Percentiles rank a stretch among this genome's conserved stretches.
Evolutionary conservation across 352 stramenopile genomes (phyloP).

Genomic region (Pythium rishiriense): DNA sequence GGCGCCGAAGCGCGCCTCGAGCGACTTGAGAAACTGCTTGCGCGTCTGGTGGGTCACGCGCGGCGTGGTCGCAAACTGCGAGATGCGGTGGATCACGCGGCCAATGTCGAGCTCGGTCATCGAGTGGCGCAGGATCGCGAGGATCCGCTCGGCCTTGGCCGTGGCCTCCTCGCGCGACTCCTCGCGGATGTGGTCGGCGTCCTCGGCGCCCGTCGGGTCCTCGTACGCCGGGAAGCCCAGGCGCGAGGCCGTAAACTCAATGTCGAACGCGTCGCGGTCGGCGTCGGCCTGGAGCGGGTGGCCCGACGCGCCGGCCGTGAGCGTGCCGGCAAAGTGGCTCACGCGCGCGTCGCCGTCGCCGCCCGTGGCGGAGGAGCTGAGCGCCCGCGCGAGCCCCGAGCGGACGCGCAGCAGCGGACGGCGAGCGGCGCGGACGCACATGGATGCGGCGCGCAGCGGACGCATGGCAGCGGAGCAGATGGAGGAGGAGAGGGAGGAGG

Average conservation of each 20-base stretch:
- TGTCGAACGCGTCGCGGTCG: constrained; percentile 40
- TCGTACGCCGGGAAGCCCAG: constrained; percentile 75
- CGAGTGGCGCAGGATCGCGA: constrained; percentile 76
- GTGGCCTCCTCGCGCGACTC: constrained; percentile 65
- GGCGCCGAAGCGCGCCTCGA: constrained; percentile 67
- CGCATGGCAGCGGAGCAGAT: background rate
- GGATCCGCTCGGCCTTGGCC: constrained; percentile 72
- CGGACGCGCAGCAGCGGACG: background rate
- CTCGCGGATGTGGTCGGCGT: constrained; percentile 58
- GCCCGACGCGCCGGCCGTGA: constrained; percentile 29
- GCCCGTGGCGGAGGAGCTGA: constrained; percentile 38
- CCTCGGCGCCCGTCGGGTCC: constrained; percentile 26
- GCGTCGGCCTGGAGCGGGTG: constrained; percentile 22
- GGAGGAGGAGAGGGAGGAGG: background rate
- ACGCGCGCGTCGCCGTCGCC: background rate
- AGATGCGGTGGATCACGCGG: constrained; percentile 78
- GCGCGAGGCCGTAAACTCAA: constrained; percentile 70
- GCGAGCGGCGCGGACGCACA: constrained; percentile 9
- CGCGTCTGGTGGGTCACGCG: constrained; percentile 69
- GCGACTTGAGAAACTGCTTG: constrained; percentile 76
- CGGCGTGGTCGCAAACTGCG: constrained; percentile 76
- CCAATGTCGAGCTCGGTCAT: constrained; percentile 85
- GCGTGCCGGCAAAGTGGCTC: constrained; percentile 23
- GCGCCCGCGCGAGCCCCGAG: constrained; percentile 35
- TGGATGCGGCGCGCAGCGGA: constrained; percentile 15